Evolutionary conservation across 768 basidiomycete genomes (phyloP), one percentile per base, ranked within the genome.

Genomic region (Sistotremastrum niveocremeum): DNA sequence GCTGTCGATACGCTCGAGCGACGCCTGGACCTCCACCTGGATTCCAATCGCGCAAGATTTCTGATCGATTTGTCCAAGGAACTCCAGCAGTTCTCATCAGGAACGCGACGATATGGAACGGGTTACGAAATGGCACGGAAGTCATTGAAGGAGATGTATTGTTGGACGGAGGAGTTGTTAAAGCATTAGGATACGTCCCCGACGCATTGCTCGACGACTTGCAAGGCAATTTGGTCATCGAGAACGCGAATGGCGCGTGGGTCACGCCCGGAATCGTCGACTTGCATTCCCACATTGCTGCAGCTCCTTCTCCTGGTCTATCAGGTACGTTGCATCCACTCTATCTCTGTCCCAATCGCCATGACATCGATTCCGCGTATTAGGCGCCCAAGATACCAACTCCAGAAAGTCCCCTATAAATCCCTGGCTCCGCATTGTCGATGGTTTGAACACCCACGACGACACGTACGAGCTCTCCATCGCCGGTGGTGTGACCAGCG

Each of bases 361-460:
- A 48, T 43, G 7, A 32, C 60, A 2, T 51, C 53, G 4, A 60
- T 58, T 4, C 33, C 10, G 1, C 51, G 53, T 7, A 37, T 48
- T 37, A 20, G 71, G 77, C 34, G 66, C 76, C 1, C 42, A 48
- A 0, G 84, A 86, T 49, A 60, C 54, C 9, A 81, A 83, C 57
- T 84, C 81, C 2, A 32, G 50, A 7, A 67, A 74, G 6, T 71
- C 68, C 31, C 61, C 71, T 7, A 67, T 73, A 9, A 60, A 70
- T 32, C 79, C 81, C 2, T 82, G 77, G 76, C 60, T 87, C 7
- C 70, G 83, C 34, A 76, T 75, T 7, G 60, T 86, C 12, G 83
- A 87, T 50, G 83, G 73, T 0, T 56, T 87, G 51, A 85, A 87
- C 58, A 84, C 81, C 0, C 83, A 83, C 47, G 84, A 87, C 57